Percentiles rank a stretch among this genome's conserved stretches.
Evolutionary conservation across 495 filamentous ascomycete species (phyloP).

Genomic region (Daldinia caldariorum): DNA sequence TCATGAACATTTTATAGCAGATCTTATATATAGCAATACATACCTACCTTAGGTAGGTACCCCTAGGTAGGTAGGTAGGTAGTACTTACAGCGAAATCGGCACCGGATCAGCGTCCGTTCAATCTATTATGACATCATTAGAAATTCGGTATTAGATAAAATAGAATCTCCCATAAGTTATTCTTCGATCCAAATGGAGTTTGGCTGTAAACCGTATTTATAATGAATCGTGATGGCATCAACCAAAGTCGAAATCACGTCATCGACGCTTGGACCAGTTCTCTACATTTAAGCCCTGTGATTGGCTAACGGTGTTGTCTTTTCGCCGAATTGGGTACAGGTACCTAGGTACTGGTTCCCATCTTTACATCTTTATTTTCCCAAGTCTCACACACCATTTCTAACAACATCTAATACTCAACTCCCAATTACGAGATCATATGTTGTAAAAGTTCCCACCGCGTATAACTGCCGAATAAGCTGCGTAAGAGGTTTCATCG

Average conservation of each 20-base stretch:
- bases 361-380: neutral
- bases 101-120: neutral
- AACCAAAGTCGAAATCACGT: constrained; percentile 28
- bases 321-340: constrained; percentile 33
- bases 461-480: constrained; percentile 16
- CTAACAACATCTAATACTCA: neutral
- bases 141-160: constrained; percentile 5
- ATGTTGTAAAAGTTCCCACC: constrained; percentile 3
- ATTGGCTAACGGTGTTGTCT: constrained; percentile 25
- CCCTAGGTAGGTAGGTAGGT: no score
- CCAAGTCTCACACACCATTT: neutral
- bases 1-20: no score
- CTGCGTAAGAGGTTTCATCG: neutral
- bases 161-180: neutral
- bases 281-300: constrained; percentile 13
- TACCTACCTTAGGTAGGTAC: no score
- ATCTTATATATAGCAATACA: no score
- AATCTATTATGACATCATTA: constrained; percentile 15
- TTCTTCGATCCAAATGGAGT: constrained; percentile 1
- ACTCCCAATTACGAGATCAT: neutral
- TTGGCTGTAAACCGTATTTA: constrained; percentile 6
- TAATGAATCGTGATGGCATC: constrained; percentile 38
- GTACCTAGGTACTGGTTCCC: constrained; percentile 3
- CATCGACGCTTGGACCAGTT: constrained; percentile 32
- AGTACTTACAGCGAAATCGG: neutral